Base-by-base conservation (phyloP, 495 filamentous ascomycete genomes). In the Astrothelium macrocarpum region DNA sequence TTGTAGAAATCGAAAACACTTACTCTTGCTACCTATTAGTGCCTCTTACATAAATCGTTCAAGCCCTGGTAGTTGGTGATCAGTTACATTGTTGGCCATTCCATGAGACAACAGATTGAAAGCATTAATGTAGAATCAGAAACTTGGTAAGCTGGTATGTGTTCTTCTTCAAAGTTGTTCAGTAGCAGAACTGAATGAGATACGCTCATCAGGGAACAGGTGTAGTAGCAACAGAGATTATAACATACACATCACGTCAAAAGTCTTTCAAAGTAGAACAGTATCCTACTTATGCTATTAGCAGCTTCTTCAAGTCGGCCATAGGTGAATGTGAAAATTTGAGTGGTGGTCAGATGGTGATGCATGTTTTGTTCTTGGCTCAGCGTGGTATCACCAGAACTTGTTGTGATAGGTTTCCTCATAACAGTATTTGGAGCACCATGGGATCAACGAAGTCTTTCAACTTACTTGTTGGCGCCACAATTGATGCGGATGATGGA, bases 351-450 rank as follows among this genome's bases (percentile, higher is more conserved):
- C 93, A 97, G 93, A 96, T 96, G 93, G 93, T 97, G 87, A 86
- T 97, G 93, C 93, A 97, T 97, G 92, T 95, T 70, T 68, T 87
- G 87, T 94, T 89, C 87, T 79, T 79, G 89, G 91, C 88, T 92
- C 93, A 92, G 85, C 83, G 68, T 64, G 74, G 79, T 76, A 82
- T 96, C 87, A 83, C 91, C 85, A 74, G 78, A 84, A 82, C 82
- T 78, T 75, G 76, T 77, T 74, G 63, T 74, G 70, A 80, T 77
- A 73, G 70, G 62, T 82, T 81, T 89, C 87, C 77, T 89, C 86
- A 85, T 84, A 66, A 10, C n/a, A 59, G 42, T 9, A 16, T 42
- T 46, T 65, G 36, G 18, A 59, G 18, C 16, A 31, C 16, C 2
- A 18, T 0, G 23, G 36, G 26, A 12, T 7, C 25, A 59, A 14